These are phyloP conservation scores for Exophiala mesophila DNA, from an alignment of 2,329 filamentous ascomycete genomes.

Conservation along the genomic window DNA sequence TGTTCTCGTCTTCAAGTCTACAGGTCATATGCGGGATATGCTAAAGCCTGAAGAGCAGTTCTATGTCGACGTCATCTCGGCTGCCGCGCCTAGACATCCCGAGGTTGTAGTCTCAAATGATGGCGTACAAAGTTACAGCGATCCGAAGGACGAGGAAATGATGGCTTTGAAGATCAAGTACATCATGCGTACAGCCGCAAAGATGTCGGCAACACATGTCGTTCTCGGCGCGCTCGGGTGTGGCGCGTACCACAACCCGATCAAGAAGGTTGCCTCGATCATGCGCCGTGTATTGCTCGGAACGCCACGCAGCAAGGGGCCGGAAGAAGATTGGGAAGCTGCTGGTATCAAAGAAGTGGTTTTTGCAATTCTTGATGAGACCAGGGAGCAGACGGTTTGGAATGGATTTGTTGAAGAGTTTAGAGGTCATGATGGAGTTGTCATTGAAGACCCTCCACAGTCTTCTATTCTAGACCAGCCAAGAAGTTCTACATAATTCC, in stretches of 20 bases:
- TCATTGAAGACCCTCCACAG: constrained; percentile 1
- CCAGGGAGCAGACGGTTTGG: constrained; percentile 1
- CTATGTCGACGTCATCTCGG: constrained; percentile 16
- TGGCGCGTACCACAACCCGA: constrained; percentile 16
- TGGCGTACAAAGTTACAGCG: constrained; percentile 7
- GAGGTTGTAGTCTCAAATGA: constrained; percentile 7
- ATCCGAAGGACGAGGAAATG: constrained; percentile 8
- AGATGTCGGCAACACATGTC: constrained; percentile 9
- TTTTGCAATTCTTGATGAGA: constrained; percentile 1
- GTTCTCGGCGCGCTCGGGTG: constrained; percentile 18
- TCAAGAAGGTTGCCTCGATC: constrained; percentile 8
- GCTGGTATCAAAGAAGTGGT: not conserved
- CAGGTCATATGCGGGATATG: not conserved
- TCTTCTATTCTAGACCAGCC: too few relatives aligned
- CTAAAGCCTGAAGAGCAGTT: constrained; percentile 11
- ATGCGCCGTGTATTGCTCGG: constrained; percentile 1
- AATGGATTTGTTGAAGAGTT: constrained; percentile 3
- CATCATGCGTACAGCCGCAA: constrained; percentile 10
- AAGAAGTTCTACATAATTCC: too few relatives aligned
- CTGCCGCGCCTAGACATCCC: constrained; percentile 9
- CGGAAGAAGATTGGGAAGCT: constrained; percentile 1
- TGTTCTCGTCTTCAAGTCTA: constrained; percentile 12
- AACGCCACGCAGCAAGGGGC: not conserved
- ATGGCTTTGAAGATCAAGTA: constrained; percentile 11
- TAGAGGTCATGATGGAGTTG: not conserved